These are phyloP conservation scores for Fagus sylvatica DNA, from an alignment of 306 rosid genomes.

Conservation along the genomic window DNA sequence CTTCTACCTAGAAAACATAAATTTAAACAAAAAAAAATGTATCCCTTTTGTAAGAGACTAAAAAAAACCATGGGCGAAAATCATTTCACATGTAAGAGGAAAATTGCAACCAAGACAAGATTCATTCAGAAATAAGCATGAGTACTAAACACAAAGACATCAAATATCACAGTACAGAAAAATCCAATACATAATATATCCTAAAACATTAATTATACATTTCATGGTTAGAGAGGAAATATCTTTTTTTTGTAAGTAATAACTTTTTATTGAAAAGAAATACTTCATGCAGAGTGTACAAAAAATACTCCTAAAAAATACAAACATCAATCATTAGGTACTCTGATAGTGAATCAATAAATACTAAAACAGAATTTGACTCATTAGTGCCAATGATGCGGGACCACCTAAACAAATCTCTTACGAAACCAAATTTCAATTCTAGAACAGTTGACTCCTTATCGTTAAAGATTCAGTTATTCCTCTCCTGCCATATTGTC, in stretches of 20 bases:
- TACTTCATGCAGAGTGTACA: too few relatives aligned
- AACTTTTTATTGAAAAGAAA: background rate
- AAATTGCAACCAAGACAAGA: background rate
- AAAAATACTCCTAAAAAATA: too few relatives aligned
- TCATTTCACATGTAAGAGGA: background rate
- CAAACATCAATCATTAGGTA: too few relatives aligned
- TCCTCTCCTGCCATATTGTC: too few relatives aligned
- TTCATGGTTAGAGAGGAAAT: background rate
- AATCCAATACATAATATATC: too few relatives aligned
- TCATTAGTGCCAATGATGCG: too few relatives aligned
- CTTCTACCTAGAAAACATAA: slow-evolving; percentile 67
- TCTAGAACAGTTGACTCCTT: too few relatives aligned
- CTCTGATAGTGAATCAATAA: too few relatives aligned
- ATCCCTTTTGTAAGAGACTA: slow-evolving; percentile 7
- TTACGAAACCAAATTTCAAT: too few relatives aligned
- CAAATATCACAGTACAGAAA: background rate
- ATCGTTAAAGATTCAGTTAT: too few relatives aligned
- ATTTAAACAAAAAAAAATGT: background rate
- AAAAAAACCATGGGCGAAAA: background rate
- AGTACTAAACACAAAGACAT: background rate
- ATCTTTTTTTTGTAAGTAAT: background rate
- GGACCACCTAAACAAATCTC: too few relatives aligned
- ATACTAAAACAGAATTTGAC: too few relatives aligned
- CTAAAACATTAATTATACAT: background rate
- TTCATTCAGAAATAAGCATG: background rate